Evolutionary conservation across 805 yeast species (phyloP).

Genomic region (Kuraishia capsulata): DNA sequence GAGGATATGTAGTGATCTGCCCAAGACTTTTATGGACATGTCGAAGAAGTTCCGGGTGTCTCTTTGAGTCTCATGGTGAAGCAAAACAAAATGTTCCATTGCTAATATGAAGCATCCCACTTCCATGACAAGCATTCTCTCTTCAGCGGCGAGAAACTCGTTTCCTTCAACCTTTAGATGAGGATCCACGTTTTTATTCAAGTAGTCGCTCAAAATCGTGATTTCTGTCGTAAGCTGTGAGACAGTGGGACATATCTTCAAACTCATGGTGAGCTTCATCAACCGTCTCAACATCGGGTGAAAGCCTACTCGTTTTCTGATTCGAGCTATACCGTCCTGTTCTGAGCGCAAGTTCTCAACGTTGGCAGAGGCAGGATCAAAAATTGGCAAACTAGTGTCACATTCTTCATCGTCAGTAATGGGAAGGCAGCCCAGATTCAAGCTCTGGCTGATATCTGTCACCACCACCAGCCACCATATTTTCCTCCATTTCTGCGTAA

Average conservation of each 20-base stretch:
- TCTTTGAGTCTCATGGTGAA: constrained; percentile 10
- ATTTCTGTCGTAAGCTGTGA: constrained; percentile 9
- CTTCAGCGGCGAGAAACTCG: neutral
- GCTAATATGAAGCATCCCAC: constrained; percentile 8
- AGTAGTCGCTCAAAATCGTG: neutral
- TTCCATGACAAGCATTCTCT: neutral
- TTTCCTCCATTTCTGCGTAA: constrained; percentile 18
- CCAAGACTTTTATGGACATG: constrained; percentile 2
- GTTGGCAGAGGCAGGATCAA: constrained; percentile 9
- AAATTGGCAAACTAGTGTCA: constrained; percentile 8
- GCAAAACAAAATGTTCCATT: constrained; percentile 9
- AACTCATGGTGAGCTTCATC: constrained; percentile 11
- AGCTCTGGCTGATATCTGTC: constrained; percentile 14
- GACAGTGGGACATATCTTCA: constrained; percentile 12
- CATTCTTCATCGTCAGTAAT: constrained; percentile 9
- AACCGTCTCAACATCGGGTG: constrained; percentile 11
- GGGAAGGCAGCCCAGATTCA: constrained; percentile 14
- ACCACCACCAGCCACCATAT: constrained; percentile 16
- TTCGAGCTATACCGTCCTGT: constrained; percentile 9
- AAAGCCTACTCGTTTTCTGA: constrained; percentile 10
- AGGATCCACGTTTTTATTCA: constrained; percentile 2
- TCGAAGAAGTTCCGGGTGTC: constrained; percentile 3
- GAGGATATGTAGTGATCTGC: constrained; percentile 2
- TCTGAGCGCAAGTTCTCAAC: constrained; percentile 11
- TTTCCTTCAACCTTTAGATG: neutral